Conservation (phyloP, 2,329 filamentous ascomycete species). For the Juglanconis oblonga region DNA sequence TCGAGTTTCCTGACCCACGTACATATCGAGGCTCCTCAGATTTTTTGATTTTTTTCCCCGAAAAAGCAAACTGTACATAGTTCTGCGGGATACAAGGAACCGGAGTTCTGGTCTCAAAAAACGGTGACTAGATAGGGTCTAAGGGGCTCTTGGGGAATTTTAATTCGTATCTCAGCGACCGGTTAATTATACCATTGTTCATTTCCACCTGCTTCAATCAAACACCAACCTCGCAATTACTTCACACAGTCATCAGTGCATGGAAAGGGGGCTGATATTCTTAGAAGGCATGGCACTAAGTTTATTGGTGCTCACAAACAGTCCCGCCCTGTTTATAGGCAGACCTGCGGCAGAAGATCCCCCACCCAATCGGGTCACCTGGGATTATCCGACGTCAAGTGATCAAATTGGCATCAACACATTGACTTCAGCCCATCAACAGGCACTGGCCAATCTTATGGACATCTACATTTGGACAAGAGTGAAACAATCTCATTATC, state of each 20-base stretch:
- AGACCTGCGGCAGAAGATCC: background rate
- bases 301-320: background rate
- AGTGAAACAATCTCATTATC: background rate
- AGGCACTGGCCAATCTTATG: background rate
- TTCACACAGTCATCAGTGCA: background rate
- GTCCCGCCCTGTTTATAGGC: background rate
- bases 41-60: too few relatives aligned
- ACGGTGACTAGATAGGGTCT: background rate
- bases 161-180: background rate
- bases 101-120: conserved; percentile 12
- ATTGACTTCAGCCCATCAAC: background rate
- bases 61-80: background rate
- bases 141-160: background rate
- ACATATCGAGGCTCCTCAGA: background rate
- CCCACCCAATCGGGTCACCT: conserved; percentile 8
- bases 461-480: background rate
- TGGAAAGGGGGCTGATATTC: background rate
- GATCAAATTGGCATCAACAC: background rate
- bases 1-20: background rate
- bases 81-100: background rate
- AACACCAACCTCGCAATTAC: background rate
- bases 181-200: background rate
- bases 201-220: background rate
- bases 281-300: too few relatives aligned
- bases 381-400: background rate